A percentile compares a stretch with the other conserved stretches of the same genome.
phyloP scores from a whole-genome alignment of 306 rosid genomes.

The Dalbergia oliveri region DNA sequence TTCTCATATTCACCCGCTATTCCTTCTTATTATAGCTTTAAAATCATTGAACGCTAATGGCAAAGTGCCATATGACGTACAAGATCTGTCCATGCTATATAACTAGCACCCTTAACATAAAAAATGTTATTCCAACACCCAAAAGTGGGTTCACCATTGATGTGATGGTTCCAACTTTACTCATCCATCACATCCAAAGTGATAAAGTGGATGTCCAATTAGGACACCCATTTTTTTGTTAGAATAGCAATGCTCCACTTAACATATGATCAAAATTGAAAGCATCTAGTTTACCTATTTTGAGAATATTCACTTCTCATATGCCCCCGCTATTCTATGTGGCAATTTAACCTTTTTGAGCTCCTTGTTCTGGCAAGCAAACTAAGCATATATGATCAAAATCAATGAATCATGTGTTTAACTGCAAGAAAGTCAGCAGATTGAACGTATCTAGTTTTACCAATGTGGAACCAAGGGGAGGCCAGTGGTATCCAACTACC shows the following conservation, averaged over 20 bases:
- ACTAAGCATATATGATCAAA: neutral
- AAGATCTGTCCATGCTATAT: neutral
- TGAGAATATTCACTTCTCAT: too few relatives aligned
- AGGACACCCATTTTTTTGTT: too few relatives aligned
- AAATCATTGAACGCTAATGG: slow-evolving; percentile 9
- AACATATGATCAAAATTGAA: too few relatives aligned
- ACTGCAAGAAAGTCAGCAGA: slow-evolving; percentile 37
- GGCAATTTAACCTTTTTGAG: neutral
- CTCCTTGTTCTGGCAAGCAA: neutral
- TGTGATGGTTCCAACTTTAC: too few relatives aligned
- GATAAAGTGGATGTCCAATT: too few relatives aligned
- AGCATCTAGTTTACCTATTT: too few relatives aligned
- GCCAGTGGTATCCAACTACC: slow-evolving; percentile 8
- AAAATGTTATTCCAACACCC: too few relatives aligned
- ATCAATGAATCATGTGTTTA: slow-evolving; percentile 29
- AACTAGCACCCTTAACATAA: neutral
- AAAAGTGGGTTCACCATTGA: too few relatives aligned
- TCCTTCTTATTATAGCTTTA: slow-evolving; percentile 13
- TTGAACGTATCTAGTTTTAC: slow-evolving; percentile 1
- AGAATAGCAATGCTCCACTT: too few relatives aligned
- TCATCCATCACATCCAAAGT: too few relatives aligned
- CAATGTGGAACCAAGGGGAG: slow-evolving; percentile 29
- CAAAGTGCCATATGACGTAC: neutral
- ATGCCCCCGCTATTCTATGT: too few relatives aligned
- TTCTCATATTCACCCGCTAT: neutral